Percentiles rank a stretch among this genome's conserved stretches.
Evolutionary conservation across 2,329 filamentous ascomycete species (phyloP).

Genomic region (Diatrype stigma): DNA sequence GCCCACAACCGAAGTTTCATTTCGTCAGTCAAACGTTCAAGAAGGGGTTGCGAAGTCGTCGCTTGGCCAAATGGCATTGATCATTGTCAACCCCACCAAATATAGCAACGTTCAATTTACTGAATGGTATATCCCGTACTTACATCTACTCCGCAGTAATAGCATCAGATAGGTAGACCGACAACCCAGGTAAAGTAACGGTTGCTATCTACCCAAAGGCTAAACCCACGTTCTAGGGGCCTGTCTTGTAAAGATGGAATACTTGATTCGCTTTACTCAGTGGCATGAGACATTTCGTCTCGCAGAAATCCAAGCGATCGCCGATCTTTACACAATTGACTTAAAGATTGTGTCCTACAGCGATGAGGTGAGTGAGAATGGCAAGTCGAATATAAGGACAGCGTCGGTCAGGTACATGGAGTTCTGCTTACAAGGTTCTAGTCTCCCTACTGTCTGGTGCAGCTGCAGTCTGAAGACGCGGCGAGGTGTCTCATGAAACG

Average conservation of each 20-base stretch:
- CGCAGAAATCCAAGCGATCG: slow-evolving; percentile 79
- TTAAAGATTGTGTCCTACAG: slow-evolving; percentile 73
- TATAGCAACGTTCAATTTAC: no score
- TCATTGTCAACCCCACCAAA: not conserved
- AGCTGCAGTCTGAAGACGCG: slow-evolving; percentile 59
- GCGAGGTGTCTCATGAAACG: slow-evolving; percentile 67
- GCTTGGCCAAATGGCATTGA: not conserved
- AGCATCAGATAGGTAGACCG: no score
- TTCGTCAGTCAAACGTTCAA: not conserved
- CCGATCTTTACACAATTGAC: slow-evolving; percentile 60
- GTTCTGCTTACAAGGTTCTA: slow-evolving; percentile 33
- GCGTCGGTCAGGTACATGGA: not conserved
- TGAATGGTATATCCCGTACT: no score
- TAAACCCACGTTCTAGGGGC: not conserved
- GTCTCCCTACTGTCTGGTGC: slow-evolving; percentile 83
- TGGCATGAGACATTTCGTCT: slow-evolving; percentile 85
- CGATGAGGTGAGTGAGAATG: slow-evolving; percentile 56
- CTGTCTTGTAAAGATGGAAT: slow-evolving; percentile 53
- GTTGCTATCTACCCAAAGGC: no score
- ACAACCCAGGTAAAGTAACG: no score
- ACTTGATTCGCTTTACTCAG: slow-evolving; percentile 85
- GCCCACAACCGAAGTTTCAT: not conserved
- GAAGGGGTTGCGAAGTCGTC: not conserved
- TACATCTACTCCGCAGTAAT: no score
- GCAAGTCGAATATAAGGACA: no score